Evolutionary conservation across 2,329 filamentous ascomycete genomes (phyloP).

Genomic region (Botrytis squamosa): DNA sequence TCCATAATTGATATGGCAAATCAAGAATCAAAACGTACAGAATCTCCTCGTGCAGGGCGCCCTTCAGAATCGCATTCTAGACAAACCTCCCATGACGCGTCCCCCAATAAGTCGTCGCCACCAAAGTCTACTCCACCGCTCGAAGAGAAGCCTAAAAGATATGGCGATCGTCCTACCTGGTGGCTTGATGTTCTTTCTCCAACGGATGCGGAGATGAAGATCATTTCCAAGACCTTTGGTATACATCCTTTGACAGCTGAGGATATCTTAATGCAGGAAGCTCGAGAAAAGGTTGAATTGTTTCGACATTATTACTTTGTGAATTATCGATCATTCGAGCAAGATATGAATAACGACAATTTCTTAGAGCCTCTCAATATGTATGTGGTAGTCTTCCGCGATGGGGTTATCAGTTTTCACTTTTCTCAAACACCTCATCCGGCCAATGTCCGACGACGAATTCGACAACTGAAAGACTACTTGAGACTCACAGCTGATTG

Average conservation of each 20-base stretch:
- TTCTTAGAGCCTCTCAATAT: constrained; percentile 96
- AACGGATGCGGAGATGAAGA: constrained; percentile 93
- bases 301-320: constrained; percentile 99
- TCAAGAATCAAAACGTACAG: constrained; percentile 28
- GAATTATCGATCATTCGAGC: constrained; percentile 97
- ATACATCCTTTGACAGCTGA: constrained; percentile 95
- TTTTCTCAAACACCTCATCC: constrained; percentile 95
- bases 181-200: constrained; percentile 93
- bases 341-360: constrained; percentile 83
- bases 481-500: constrained; percentile 91
- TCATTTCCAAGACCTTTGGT: constrained; percentile 86
- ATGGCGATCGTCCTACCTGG: constrained; percentile 87
- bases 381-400: constrained; percentile 94
- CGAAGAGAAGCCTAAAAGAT: constrained; percentile 50
- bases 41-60: constrained; percentile 6
- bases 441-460: constrained; percentile 89
- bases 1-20: constrained; percentile 33
- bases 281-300: constrained; percentile 94
- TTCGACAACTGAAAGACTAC: constrained; percentile 92
- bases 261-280: constrained; percentile 96
- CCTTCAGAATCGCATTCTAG: constrained; percentile 22
- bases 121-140: constrained; percentile 19
- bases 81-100: constrained; percentile 29
- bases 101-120: constrained; percentile 32
- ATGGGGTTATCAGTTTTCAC: constrained; percentile 94